Evolutionary conservation across 2,329 filamentous ascomycete genomes (phyloP), one percentile per base, ranked within the genome.

Genomic region (Colletotrichum liaoningense): DNA sequence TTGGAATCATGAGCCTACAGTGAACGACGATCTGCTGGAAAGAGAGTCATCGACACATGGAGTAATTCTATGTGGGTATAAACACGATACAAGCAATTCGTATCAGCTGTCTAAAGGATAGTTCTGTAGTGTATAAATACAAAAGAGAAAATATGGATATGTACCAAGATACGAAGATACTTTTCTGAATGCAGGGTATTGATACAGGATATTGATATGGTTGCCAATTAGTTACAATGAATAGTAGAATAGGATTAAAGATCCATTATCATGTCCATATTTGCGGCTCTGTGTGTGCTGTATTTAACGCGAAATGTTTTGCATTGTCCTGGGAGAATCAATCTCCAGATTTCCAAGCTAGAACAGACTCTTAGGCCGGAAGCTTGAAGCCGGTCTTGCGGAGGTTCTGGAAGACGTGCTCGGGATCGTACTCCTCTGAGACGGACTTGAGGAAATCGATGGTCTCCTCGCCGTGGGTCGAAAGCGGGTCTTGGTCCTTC

Each of bases 401-500:
- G 58, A 79, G 74, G 56, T 77, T 81, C 77, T 84, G 82, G 58
- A 84, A 84, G 35, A 83, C 77, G 2, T 79, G 76, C 1, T 73
- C 46, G 1, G 81, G 79, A 58, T 84, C 82, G 38, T 83, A 84
- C 69, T 78, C 79, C 19, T 75, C 64, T 0, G 80, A 77, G 5
- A 80, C 77, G 16, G 63, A 69, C 70, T 77, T 78, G 12, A 85
- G 67, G 49, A 78, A 76, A 7, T 76, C 77, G 14, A 84, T 64
- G 46, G 82, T 84, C 28, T 80, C 77, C 4, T 77, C 54, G 0
- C 85, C 85, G 59, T 86, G 87, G 5, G 79, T 74, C 9, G 75
- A 65, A 14, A 86, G 78, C 0, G 84, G 83, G 49, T 83, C 76
- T 77, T 87, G 84, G 56, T 79, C 79, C 3, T 76, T 75, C 46